These are phyloP conservation scores for Mycena venus DNA, from an alignment of 768 basidiomycete genomes.

Conservation along the genomic window DNA sequence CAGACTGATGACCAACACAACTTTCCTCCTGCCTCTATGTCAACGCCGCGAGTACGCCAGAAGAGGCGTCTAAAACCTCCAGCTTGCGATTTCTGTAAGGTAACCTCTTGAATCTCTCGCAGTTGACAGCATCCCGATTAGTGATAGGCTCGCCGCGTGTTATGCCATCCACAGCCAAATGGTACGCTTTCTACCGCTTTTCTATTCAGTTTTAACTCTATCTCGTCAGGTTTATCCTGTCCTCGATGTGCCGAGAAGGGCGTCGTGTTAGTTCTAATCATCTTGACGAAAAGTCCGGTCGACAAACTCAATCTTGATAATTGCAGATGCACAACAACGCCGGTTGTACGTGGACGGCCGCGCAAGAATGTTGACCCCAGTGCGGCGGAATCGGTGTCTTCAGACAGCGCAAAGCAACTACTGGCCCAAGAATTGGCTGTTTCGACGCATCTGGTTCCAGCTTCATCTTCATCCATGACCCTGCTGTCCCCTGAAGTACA, in stretches of 20 bases:
- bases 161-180: slow-evolving; percentile 11
- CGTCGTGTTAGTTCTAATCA: not conserved
- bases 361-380: not conserved
- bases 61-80: not conserved
- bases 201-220: too few relatives aligned
- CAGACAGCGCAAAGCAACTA: not conserved
- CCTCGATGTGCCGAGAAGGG: slow-evolving; percentile 8
- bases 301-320: too few relatives aligned
- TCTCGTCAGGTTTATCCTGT: too few relatives aligned
- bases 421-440: not conserved
- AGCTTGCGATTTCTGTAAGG: not conserved
- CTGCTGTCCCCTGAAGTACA: not conserved
- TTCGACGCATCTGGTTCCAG: not conserved
- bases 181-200: too few relatives aligned
- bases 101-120: too few relatives aligned
- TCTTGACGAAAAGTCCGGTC: not conserved
- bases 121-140: too few relatives aligned
- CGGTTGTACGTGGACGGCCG: not conserved
- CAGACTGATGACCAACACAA: too few relatives aligned
- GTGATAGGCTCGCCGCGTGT: slow-evolving; percentile 10
- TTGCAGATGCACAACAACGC: slow-evolving; percentile 7
- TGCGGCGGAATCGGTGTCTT: not conserved
- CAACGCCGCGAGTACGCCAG: not conserved
- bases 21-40: not conserved
- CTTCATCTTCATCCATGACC: not conserved